These are phyloP conservation scores for Plasmopara muralis DNA, from an alignment of 352 stramenopile genomes.

Conservation along the genomic window DNA sequence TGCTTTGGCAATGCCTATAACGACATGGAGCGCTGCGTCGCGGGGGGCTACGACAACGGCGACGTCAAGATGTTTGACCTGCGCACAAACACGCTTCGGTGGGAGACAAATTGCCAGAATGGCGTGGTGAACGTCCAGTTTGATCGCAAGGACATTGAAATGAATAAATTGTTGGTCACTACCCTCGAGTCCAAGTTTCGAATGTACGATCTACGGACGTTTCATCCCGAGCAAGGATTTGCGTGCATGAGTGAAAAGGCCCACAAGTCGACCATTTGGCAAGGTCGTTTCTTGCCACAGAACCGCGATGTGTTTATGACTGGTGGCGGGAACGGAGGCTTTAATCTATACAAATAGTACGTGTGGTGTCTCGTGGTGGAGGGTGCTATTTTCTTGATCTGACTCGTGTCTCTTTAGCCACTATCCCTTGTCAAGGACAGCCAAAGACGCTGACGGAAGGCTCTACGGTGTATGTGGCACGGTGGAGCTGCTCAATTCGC, in stretches of 20 bases:
- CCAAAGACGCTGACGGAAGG: constrained; percentile 79
- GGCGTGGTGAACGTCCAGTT: constrained; percentile 95
- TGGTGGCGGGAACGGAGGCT: constrained; percentile 92
- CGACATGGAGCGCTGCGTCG: constrained; percentile 89
- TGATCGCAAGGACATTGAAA: constrained; percentile 95
- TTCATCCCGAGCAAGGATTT: constrained; percentile 90
- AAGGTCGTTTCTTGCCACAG: constrained; percentile 91
- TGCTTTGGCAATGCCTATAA: constrained; percentile 94
- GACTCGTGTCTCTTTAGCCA: constrained; percentile 35
- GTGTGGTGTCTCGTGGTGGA: constrained; percentile 24
- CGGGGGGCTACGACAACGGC: constrained; percentile 95
- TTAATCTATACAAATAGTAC: constrained; percentile 97
- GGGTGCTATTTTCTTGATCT: constrained; percentile 8
- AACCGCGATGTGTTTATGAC: constrained; percentile 97
- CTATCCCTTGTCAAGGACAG: constrained; percentile 73
- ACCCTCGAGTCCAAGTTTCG: constrained; percentile 96
- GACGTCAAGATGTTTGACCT: constrained; percentile 97
- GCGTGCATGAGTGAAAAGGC: constrained; percentile 86
- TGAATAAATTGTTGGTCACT: constrained; percentile 96
- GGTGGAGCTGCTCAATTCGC: constrained; percentile 93
- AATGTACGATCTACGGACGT: constrained; percentile 91
- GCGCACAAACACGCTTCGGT: constrained; percentile 88
- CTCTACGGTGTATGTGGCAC: constrained; percentile 86
- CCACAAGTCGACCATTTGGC: constrained; percentile 95
- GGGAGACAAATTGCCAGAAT: constrained; percentile 96